A percentile compares a stretch with the other conserved stretches of the same genome.
phyloP scores from a whole-genome alignment of 2,329 filamentous ascomycete genomes.

The Celoporthe dispersa region DNA sequence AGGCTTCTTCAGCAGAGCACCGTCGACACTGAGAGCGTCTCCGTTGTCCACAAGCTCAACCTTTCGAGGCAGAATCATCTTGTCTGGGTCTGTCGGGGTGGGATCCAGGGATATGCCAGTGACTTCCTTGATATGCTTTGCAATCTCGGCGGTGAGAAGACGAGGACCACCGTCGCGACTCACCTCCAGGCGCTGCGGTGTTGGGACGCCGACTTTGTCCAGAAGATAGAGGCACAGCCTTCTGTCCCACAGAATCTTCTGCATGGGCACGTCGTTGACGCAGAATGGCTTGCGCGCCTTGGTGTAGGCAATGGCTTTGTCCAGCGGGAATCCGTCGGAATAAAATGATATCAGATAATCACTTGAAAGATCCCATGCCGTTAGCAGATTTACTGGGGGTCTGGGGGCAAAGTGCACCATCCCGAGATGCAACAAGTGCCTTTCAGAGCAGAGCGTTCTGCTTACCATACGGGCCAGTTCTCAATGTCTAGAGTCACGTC shows the following conservation, averaged over 20 bases:
- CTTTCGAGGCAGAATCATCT: slow-evolving; percentile 60
- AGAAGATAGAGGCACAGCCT: slow-evolving; percentile 86
- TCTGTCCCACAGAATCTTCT: slow-evolving; percentile 95
- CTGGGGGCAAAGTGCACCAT: background rate
- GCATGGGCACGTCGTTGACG: slow-evolving; percentile 97
- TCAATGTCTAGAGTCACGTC: slow-evolving; percentile 67
- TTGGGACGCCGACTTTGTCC: slow-evolving; percentile 87
- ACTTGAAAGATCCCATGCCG: slow-evolving; percentile 41
- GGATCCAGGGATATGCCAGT: slow-evolving; percentile 79
- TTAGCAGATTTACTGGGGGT: slow-evolving; percentile 31
- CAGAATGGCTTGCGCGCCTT: slow-evolving; percentile 93
- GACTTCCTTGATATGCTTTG: slow-evolving; percentile 77
- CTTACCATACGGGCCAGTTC: slow-evolving; percentile 89
- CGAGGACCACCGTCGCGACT: slow-evolving; percentile 89
- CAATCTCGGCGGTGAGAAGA: slow-evolving; percentile 77
- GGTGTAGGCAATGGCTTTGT: slow-evolving; percentile 96
- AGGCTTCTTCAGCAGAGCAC: slow-evolving; percentile 79
- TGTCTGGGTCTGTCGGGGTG: slow-evolving; percentile 66
- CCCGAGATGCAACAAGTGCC: background rate
- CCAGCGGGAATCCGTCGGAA: slow-evolving; percentile 93
- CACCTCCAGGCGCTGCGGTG: slow-evolving; percentile 85
- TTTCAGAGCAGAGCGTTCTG: slow-evolving; percentile 17
- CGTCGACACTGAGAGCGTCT: slow-evolving; percentile 87
- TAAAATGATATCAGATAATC: slow-evolving; percentile 99
- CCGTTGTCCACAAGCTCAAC: slow-evolving; percentile 90